A percentile compares a stretch with the other conserved stretches of the same genome.
phyloP scores from a whole-genome alignment of 164 flowering plant species.

The Buxus sempervirens region DNA sequence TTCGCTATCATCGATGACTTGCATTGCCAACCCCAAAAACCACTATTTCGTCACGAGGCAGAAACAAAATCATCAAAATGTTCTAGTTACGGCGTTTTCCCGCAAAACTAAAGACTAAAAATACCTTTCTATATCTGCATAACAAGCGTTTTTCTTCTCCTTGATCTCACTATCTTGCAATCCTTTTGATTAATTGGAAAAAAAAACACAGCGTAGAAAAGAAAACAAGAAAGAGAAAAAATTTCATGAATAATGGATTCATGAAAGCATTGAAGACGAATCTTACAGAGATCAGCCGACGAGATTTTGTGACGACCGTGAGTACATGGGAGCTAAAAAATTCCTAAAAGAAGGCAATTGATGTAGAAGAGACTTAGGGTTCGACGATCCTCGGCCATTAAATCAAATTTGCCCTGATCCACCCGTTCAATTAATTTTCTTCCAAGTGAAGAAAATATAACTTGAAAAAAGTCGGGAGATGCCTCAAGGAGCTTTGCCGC shows the following conservation, averaged over 20 bases:
- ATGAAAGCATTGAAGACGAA: not conserved
- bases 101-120: too few relatives aligned
- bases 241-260: not conserved
- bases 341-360: not conserved
- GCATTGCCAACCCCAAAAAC: constrained; percentile 83
- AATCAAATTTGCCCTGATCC: too few relatives aligned
- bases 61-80: not conserved
- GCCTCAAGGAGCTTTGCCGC: too few relatives aligned
- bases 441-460: too few relatives aligned
- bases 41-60: constrained; percentile 35
- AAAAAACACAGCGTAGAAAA: not conserved
- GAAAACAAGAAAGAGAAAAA: too few relatives aligned
- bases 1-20: constrained; percentile 64
- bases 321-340: not conserved
- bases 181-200: not conserved
- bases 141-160: constrained; percentile 56
- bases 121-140: constrained; percentile 68
- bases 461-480: too few relatives aligned
- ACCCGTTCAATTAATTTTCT: too few relatives aligned
- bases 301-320: constrained; percentile 22
- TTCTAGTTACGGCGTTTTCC: not conserved
- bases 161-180: constrained; percentile 49
- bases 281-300: constrained; percentile 20
- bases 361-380: not conserved
- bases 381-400: not conserved